Base-by-base conservation (phyloP, 2,329 filamentous ascomycete genomes). In the Colletotrichum abscissum region DNA sequence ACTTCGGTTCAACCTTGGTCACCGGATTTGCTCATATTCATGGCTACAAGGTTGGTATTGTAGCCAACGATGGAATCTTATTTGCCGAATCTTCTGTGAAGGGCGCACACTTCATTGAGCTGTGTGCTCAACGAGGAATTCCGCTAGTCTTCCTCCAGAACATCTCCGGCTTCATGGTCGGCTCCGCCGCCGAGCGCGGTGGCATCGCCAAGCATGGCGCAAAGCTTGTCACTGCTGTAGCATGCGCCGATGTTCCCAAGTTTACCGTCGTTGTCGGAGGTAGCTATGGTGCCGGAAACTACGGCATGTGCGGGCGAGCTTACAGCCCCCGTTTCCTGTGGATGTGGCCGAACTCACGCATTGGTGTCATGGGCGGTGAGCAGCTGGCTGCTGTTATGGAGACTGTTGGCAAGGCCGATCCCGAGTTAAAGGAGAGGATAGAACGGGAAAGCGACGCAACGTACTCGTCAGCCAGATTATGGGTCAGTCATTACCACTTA, bases 81-180 rank as follows among this genome's bases (percentile, higher is more conserved):
- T 97, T 98, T 86, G 95, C 94, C 68, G 91, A 95, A 64, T 95
- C 94, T 11, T 92, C 95, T 9, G 88, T 98, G 74, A 99, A 99
- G 84, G 97, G 95, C 46, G 95, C 97, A 0, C 97, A 99, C 84
- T 99, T 99, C 83, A 95, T 98, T 78, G 94, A 99, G 84, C 90
- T 99, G 5, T 98, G 96, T 86, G 89, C 93, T 35, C 95, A 98
- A 83, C 93, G 97, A 69, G 92, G 94, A 67, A 94, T 98, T 69
- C 96, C 97, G 1, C 87, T 98, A 11, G 89, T 98, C 63, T 98
- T 98, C 84, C 86, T 99, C 24, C 97, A 99, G 82, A 98, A 99
- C 83, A 98, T 99, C 81, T 93, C 92, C 6, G 97, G 97, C 56
- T 99, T 99, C 89, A 99, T 99, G 97, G 97, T 99, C 38, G 97